Evolutionary conservation across 306 rosid species (phyloP).

Genomic region (Biancaea sappan): DNA sequence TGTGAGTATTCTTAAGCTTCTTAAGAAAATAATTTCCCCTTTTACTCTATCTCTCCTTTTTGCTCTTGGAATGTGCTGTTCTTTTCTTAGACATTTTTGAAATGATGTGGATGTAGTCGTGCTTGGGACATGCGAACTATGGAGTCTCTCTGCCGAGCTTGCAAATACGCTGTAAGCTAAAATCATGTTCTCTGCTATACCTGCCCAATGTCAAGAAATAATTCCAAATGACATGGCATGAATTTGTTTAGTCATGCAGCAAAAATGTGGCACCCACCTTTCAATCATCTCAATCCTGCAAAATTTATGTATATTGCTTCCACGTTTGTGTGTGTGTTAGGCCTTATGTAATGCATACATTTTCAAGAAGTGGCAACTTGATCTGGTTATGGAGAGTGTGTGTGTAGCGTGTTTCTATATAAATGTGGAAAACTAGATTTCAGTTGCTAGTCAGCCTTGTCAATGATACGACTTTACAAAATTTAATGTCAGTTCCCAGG

Average conservation of each 20-base stretch:
- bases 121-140: constrained; percentile 99
- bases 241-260: constrained; percentile 17
- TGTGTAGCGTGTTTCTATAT: constrained; percentile 4
- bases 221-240: not conserved
- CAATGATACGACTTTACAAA: constrained; percentile 38
- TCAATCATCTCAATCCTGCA: not conserved
- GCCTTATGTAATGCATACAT: constrained; percentile 11
- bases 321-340: constrained; percentile 3
- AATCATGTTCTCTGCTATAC: constrained; percentile 22
- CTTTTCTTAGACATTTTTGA: constrained; percentile 27
- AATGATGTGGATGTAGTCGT: constrained; percentile 62
- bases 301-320: constrained; percentile 26
- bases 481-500: constrained; percentile 43
- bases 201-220: constrained; percentile 25
- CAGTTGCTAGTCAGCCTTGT: constrained; percentile 37
- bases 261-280: constrained; percentile 25
- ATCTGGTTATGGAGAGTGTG: constrained; percentile 11
- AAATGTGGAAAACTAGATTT: constrained; percentile 29
- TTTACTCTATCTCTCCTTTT: not conserved
- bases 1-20: constrained; percentile 59
- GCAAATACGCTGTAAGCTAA: constrained; percentile 89
- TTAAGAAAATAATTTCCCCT: not conserved
- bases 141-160: constrained; percentile 99
- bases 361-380: constrained; percentile 3
- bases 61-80: not conserved